Evolutionary conservation across 768 basidiomycete species (phyloP), one percentile per base, ranked within the genome.

Genomic region (Trametes sanguinea): DNA sequence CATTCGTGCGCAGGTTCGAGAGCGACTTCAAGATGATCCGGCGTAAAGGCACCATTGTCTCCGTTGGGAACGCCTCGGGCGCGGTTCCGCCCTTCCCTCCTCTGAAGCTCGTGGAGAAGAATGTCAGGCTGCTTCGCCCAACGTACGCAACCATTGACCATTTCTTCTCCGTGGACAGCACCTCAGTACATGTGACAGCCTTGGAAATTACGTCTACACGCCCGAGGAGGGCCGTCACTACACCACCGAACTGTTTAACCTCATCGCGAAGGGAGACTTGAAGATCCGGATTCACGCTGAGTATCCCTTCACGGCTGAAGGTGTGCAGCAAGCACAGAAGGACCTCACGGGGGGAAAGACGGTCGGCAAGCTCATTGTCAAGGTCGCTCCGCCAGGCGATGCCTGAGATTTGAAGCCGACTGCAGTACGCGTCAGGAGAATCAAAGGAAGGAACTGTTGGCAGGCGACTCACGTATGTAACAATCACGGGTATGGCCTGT

Each of bases 41-140:
- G 67, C 81, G 93, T 43, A 97, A 96, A 72, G 95, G 93, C 2
- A 96, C 94, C 0, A 82, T 97, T 39, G 91, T 97, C 13, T 88
- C 87, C 6, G 84, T 94, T 55, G 97, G 97, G 0, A 98, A 98
- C 68, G 93, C 96, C 0, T 96, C 94, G 6, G 95, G 95, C 2
- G 75, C 88, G 6, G 89, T 92, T 2, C 83, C 85, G 35, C 88
- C 92, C 0, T 87, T 97, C 71, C 76, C 87, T 2, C 83, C 90
- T 0, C 75, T 91, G 51, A 89, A 84, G 67, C 84, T 98, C 10
- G 76, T 80, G 0, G 81, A 86, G 62, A 98, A 95, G 79, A 95
- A 96, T 67, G 71, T 96, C 65, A 91, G 87, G 66, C 76, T 93
- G 9, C 66, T 85, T 48, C 85, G 91, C 37, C 92, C 92, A n/a